Evolutionary conservation across 2,329 filamentous ascomycete species (phyloP), one percentile per base, ranked within the genome.

Genomic region (Chaetomium globosum): DNA sequence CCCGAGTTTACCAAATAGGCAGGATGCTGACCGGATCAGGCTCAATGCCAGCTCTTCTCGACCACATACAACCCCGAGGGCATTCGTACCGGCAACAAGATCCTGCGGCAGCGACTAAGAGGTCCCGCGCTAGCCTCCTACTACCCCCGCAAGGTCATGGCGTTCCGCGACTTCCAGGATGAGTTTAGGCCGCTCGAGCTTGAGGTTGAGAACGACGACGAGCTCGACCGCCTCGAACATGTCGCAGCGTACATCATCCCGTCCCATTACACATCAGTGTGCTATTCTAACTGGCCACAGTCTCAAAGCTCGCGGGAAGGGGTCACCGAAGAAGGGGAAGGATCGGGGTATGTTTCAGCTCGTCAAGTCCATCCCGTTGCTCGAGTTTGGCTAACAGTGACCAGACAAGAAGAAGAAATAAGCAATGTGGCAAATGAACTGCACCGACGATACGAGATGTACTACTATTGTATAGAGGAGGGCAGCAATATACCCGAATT

Each of bases 21-120:
- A 21, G 16, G 16, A 43, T 19, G 10, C 66, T 69, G 49, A 67
- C 46, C 55, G 4, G 8, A 12, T 51, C 73, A 97, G 93, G 85
- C 86, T 75, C 93, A 93, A 89, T 97, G 92, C 84, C 87, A 89
- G 77, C 87, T 98, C 80, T 99, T 98, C 83, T 89, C 89, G 74
- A 91, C 90, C 59, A 93, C 89, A 61, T 98, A 88, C 83, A 99
- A 99, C 79, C 95, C 95, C 30, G 84, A 92, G 63, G 82, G 88
- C 71, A 78, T 90, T 67, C 91, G 95, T 68, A 87, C 92, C 71
- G 95, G 95, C 74, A 97, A 95, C 81, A 96, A 95, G 79, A 83
- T 99, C 76, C 83, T 99, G 66, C 91, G 93, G 74, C 91, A 97
- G 77, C 88, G 93, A 74, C 82, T 98, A 68, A 87, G 86, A 74